Evolutionary conservation across 768 basidiomycete genomes (phyloP).

Genomic region (Termitomyces sp.): DNA sequence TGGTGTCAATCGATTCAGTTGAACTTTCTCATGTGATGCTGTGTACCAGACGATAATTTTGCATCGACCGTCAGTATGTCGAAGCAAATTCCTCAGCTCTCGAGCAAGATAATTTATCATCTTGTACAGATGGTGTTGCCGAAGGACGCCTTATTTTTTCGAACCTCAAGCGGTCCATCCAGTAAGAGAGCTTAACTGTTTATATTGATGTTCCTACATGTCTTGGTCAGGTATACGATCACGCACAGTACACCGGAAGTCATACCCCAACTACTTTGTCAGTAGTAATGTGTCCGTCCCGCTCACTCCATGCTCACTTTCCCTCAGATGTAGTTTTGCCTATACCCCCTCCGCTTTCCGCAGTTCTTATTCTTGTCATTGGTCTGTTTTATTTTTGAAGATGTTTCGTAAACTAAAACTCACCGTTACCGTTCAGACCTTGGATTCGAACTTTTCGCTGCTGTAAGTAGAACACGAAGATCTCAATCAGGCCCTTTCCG

Average conservation of each 20-base stretch:
- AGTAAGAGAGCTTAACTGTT: slow-evolving; percentile 33
- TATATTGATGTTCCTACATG: neutral
- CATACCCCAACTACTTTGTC: slow-evolving; percentile 65
- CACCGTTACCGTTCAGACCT: slow-evolving; percentile 42
- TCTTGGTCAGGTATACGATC: slow-evolving; percentile 49
- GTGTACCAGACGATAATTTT: slow-evolving; percentile 67
- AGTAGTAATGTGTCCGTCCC: slow-evolving; percentile 14
- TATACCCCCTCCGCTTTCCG: slow-evolving; percentile 61
- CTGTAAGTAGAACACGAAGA: no score
- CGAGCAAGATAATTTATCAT: neutral
- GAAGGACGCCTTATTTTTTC: slow-evolving; percentile 70
- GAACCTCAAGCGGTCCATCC: slow-evolving; percentile 69
- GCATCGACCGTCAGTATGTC: slow-evolving; percentile 66
- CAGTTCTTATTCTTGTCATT: slow-evolving; percentile 69
- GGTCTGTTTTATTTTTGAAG: slow-evolving; percentile 35
- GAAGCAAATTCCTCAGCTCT: neutral
- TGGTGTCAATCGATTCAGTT: neutral
- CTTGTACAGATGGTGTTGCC: slow-evolving; percentile 53
- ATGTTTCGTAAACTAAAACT: neutral
- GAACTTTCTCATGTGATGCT: neutral
- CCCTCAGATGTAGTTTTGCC: slow-evolving; percentile 61
- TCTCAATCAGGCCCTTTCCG: no score
- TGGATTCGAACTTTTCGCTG: slow-evolving; percentile 66
- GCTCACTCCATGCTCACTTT: neutral
- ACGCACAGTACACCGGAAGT: slow-evolving; percentile 69